These are phyloP conservation scores for Leccinum pachyderme DNA, from an alignment of 1,284 basidiomycete genomes.

Conservation along the genomic window DNA sequence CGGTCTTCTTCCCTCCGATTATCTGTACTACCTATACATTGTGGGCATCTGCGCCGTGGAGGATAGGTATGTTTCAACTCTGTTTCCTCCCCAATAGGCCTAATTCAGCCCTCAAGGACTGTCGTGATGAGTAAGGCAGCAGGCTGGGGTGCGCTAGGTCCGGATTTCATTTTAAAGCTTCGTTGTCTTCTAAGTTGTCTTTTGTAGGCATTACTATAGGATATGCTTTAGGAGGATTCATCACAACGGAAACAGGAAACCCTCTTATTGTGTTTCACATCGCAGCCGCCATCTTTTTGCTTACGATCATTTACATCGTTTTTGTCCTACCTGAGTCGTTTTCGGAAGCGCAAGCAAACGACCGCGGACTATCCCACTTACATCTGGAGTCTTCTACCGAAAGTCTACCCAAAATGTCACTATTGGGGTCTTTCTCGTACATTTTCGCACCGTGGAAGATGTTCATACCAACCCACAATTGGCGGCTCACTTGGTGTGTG, in stretches of 20 bases:
- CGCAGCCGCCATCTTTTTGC: conserved; percentile 16
- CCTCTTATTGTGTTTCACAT: conserved; percentile 28
- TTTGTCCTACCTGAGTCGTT: conserved; percentile 34
- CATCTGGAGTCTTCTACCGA: conserved; percentile 1
- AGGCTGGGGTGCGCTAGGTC: conserved; percentile 32
- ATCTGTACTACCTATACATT: conserved; percentile 30
- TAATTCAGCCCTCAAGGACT: conserved; percentile 24
- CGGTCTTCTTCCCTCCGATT: conserved; percentile 11
- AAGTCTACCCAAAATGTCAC: background rate
- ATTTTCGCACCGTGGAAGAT: conserved; percentile 28
- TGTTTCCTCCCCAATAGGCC: background rate
- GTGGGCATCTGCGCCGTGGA: conserved; percentile 30
- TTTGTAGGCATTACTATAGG: conserved; percentile 27
- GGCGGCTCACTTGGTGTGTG: conserved; percentile 32
- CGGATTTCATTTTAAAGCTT: background rate
- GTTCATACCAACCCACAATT: conserved; percentile 30
- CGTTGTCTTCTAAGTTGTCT: background rate
- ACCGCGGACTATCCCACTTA: conserved; percentile 12
- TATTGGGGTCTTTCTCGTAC: background rate
- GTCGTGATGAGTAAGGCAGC: conserved; percentile 26
- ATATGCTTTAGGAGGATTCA: conserved; percentile 27
- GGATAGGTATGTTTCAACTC: conserved; percentile 20
- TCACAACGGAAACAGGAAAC: conserved; percentile 30
- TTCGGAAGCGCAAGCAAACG: conserved; percentile 25
- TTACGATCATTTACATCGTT: conserved; percentile 20